These are phyloP conservation scores for Backusella australiensis DNA, from an alignment of 192 early-diverging fungal genomes.

Conservation along the genomic window DNA sequence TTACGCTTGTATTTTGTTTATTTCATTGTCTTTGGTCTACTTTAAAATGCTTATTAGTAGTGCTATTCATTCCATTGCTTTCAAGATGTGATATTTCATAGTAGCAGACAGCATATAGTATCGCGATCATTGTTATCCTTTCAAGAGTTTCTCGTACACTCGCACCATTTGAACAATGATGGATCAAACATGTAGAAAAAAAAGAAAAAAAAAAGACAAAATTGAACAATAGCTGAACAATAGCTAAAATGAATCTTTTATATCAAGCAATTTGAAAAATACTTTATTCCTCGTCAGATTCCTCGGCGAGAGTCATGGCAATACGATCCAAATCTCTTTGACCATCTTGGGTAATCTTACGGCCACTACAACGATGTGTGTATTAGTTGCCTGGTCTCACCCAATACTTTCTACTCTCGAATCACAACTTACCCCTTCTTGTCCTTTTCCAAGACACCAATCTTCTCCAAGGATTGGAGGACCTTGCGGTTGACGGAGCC, in stretches of 20 bases:
- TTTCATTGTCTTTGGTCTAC: too few species aligned
- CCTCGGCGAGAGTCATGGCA: constrained; percentile 50
- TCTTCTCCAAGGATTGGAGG: constrained; percentile 98
- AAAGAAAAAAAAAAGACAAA: background rate
- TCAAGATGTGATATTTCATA: too few species aligned
- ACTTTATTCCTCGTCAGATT: constrained; percentile 20
- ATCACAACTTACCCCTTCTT: constrained; percentile 60
- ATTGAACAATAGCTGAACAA: background rate
- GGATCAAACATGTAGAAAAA: too few species aligned
- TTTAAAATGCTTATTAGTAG: too few species aligned
- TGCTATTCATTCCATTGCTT: too few species aligned
- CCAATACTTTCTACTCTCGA: too few species aligned
- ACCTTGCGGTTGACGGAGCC: constrained; percentile 95
- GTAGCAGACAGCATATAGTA: too few species aligned
- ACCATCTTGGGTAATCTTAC: constrained; percentile 92
- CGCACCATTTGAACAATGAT: too few species aligned
- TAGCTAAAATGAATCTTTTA: background rate
- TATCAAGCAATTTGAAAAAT: background rate
- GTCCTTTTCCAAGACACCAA: constrained; percentile 94
- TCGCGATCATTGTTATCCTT: too few species aligned
- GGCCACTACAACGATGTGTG: constrained; percentile 60
- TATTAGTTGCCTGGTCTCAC: background rate
- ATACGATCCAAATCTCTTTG: constrained; percentile 99
- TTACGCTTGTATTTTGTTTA: background rate
- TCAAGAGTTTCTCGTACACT: too few species aligned